Percentiles rank a stretch among this genome's conserved stretches.
Conservation (phyloP, 1,284 basidiomycete genomes). For the Trichosporon sp. region DNA sequence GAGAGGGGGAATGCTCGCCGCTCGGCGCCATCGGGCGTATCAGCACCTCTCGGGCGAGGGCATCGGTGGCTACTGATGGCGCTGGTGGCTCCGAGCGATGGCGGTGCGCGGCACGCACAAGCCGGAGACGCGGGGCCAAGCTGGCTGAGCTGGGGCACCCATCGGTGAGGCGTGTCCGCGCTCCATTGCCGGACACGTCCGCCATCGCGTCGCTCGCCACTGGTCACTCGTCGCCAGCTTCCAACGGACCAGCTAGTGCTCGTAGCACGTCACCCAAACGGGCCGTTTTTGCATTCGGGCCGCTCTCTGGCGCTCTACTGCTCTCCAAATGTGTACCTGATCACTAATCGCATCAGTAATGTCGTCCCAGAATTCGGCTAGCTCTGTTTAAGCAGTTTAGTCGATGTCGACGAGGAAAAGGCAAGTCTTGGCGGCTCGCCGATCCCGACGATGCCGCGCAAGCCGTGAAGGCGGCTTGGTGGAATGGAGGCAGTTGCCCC, state of each 20-base stretch:
- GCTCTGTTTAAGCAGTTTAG: neutral
- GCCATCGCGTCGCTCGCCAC: neutral
- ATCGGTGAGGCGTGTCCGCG: neutral
- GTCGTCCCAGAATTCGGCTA: neutral
- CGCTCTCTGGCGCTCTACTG: neutral
- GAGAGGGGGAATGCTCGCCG: neutral
- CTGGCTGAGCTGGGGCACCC: neutral
- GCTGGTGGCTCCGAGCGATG: neutral
- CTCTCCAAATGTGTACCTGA: neutral
- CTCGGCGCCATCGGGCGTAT: neutral
- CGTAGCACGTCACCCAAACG: neutral
- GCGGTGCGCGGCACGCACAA: neutral
- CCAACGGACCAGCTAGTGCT: neutral
- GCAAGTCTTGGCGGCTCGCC: neutral
- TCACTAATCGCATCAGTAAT: neutral
- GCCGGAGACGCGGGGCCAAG: neutral
- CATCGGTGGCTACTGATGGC: neutral
- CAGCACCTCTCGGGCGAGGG: neutral
- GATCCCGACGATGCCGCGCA: conserved; percentile 6
- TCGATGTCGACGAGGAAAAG: neutral
- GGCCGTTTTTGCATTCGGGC: neutral
- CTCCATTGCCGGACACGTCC: neutral
- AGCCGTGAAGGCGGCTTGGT: neutral
- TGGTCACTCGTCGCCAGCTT: neutral
- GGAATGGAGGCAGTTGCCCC: neutral